Percentiles rank a stretch among this genome's conserved stretches.
phyloP scores from a whole-genome alignment of 1,139 yeast species.

The Debaryomycetaceae sp. region DNA sequence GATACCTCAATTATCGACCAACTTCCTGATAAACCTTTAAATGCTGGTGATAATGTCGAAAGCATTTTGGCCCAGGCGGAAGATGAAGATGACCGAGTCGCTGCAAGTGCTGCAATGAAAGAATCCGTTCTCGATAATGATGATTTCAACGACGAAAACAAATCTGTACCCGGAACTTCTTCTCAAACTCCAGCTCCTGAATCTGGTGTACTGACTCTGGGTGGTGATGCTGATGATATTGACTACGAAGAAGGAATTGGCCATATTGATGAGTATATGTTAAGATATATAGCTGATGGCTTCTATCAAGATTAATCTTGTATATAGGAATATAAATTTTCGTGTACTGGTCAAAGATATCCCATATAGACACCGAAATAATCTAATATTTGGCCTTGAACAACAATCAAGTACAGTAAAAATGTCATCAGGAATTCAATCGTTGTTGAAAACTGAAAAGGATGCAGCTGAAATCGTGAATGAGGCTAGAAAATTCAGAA shows the following conservation, averaged over 20 bases:
- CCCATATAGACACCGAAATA: background rate
- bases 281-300: constrained; percentile 83
- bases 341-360: background rate
- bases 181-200: constrained; percentile 21
- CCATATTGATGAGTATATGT: constrained; percentile 96
- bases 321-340: background rate
- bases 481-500: constrained; percentile 84
- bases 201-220: constrained; percentile 8
- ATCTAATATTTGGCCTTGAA: background rate
- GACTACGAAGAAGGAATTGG: constrained; percentile 78
- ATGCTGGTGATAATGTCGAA: constrained; percentile 52
- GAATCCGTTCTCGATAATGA: constrained; percentile 84
- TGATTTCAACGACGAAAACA: constrained; percentile 59
- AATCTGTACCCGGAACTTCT: constrained; percentile 28
- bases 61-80: constrained; percentile 86
- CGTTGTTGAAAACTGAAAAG: constrained; percentile 72
- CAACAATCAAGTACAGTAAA: constrained; percentile 1
- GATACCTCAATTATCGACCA: constrained; percentile 46
- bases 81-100: constrained; percentile 92
- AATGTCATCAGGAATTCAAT: constrained; percentile 39
- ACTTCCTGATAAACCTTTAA: constrained; percentile 34
- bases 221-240: constrained; percentile 34
- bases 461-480: constrained; percentile 94
- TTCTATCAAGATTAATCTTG: constrained; percentile 32
- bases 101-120: constrained; percentile 84